Conservation (phyloP, 2,329 filamentous ascomycete genomes). For the Exophiala spinifera region DNA sequence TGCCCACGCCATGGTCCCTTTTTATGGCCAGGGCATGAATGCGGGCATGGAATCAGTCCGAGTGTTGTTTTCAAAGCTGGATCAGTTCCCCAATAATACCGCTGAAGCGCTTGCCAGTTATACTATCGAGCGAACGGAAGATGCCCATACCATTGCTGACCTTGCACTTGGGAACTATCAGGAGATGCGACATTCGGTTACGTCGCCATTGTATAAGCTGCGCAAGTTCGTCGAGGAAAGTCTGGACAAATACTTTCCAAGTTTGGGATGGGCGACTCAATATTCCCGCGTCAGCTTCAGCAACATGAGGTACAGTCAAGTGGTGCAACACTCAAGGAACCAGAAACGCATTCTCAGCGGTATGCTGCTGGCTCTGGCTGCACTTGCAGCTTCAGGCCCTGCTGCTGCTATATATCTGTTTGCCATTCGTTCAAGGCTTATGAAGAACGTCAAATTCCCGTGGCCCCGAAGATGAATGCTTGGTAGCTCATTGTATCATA, state of each 20-base stretch:
- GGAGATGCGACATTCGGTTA: slow-evolving; percentile 88
- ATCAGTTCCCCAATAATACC: slow-evolving; percentile 51
- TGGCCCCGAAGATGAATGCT: slow-evolving; percentile 1
- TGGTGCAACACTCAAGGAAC: slow-evolving; percentile 65
- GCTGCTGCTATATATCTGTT: slow-evolving; percentile 10
- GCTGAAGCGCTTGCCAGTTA: slow-evolving; percentile 66
- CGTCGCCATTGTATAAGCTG: slow-evolving; percentile 70
- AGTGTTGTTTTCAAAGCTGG: slow-evolving; percentile 77
- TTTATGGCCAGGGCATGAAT: slow-evolving; percentile 98
- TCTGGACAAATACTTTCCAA: slow-evolving; percentile 71
- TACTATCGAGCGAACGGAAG: slow-evolving; percentile 67
- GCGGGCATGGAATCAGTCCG: slow-evolving; percentile 91
- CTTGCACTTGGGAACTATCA: slow-evolving; percentile 86
- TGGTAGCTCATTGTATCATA: too few relatives aligned
- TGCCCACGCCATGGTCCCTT: slow-evolving; percentile 96
- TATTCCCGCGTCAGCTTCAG: slow-evolving; percentile 91
- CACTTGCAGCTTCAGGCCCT: slow-evolving; percentile 5
- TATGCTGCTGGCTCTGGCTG: slow-evolving; percentile 3
- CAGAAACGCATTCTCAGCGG: slow-evolving; percentile 61
- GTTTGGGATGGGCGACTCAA: slow-evolving; percentile 84
- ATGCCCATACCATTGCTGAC: slow-evolving; percentile 88
- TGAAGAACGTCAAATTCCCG: slow-evolving; percentile 2
- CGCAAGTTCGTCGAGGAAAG: slow-evolving; percentile 85
- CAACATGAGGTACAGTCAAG: slow-evolving; percentile 84
- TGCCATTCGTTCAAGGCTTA: neutral